Percentiles rank a stretch among this genome's conserved stretches.
phyloP scores from a whole-genome alignment of 2,329 filamentous ascomycete species.

The Phialocephala sp. region DNA sequence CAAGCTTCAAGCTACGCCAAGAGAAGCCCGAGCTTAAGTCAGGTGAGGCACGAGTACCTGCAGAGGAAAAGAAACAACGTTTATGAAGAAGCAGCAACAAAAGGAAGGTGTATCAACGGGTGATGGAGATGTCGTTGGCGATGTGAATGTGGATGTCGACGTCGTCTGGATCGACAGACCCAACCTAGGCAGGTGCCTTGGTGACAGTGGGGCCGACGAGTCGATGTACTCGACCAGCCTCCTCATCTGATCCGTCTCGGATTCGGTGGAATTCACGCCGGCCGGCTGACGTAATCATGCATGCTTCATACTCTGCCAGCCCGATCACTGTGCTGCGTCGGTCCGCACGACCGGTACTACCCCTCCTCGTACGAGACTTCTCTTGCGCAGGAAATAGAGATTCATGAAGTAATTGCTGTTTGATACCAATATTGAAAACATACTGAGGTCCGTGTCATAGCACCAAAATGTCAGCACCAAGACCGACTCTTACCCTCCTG shows the following conservation, averaged over 20 bases:
- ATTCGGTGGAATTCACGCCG: background rate
- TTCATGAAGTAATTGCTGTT: background rate
- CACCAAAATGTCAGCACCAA: slow-evolving; percentile 18
- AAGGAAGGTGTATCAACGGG: background rate
- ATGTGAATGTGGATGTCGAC: background rate
- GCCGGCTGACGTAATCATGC: background rate
- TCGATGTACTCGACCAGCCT: background rate
- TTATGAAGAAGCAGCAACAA: background rate
- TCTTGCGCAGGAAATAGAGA: background rate
- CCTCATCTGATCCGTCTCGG: background rate
- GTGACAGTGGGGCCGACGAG: background rate
- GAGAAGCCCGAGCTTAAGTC: slow-evolving; percentile 11
- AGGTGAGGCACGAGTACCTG: slow-evolving; percentile 3
- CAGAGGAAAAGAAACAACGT: background rate
- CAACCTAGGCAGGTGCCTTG: background rate
- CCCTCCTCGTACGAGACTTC: background rate
- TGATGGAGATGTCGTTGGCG: background rate
- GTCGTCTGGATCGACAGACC: background rate
- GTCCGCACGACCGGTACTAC: background rate
- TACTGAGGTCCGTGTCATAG: slow-evolving; percentile 26
- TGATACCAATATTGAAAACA: background rate
- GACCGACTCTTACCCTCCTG: slow-evolving; percentile 21
- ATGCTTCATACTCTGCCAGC: too few relatives aligned
- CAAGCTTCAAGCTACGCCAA: slow-evolving; percentile 9
- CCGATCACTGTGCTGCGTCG: background rate